Conservation (phyloP, 257 asterid species). For the Catharanthus roseus region DNA sequence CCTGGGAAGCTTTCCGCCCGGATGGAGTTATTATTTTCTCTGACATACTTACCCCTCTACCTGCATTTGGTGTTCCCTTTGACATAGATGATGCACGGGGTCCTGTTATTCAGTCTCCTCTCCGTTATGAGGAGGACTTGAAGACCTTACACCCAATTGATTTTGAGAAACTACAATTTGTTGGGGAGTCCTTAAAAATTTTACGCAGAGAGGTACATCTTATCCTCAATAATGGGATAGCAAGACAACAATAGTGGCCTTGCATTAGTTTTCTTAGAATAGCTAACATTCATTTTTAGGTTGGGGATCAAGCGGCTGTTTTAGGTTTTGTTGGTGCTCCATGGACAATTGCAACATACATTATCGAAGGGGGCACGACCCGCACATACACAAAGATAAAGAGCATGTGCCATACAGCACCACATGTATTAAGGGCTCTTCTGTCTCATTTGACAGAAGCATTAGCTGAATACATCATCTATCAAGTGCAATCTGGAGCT, state of each 20-base stretch:
- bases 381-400: constrained; percentile 76
- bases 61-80: constrained; percentile 97
- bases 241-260: constrained; percentile 2
- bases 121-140: constrained; percentile 71
- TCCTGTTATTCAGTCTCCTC: constrained; percentile 82
- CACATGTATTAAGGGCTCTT: constrained; percentile 48
- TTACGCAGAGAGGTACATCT: constrained; percentile 63
- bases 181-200: constrained; percentile 77
- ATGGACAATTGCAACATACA: constrained; percentile 95
- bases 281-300: constrained; percentile 36
- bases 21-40: constrained; percentile 97
- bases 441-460: constrained; percentile 80
- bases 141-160: constrained; percentile 69
- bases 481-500: constrained; percentile 93
- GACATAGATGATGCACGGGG: constrained; percentile 91
- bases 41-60: constrained; percentile 91
- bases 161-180: constrained; percentile 73
- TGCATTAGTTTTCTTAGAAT: constrained; percentile 14
- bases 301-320: constrained; percentile 82
- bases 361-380: constrained; percentile 93
- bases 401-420: constrained; percentile 82
- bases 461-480: constrained; percentile 39
- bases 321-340: constrained; percentile 99
- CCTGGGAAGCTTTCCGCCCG: constrained; percentile 95
- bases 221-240: constrained; percentile 1